A percentile compares a stretch with the other conserved stretches of the same genome.
These are phyloP conservation scores for Diddensiella santjacobensis DNA, from an alignment of 805 yeast genomes.

Conservation along the genomic window DNA sequence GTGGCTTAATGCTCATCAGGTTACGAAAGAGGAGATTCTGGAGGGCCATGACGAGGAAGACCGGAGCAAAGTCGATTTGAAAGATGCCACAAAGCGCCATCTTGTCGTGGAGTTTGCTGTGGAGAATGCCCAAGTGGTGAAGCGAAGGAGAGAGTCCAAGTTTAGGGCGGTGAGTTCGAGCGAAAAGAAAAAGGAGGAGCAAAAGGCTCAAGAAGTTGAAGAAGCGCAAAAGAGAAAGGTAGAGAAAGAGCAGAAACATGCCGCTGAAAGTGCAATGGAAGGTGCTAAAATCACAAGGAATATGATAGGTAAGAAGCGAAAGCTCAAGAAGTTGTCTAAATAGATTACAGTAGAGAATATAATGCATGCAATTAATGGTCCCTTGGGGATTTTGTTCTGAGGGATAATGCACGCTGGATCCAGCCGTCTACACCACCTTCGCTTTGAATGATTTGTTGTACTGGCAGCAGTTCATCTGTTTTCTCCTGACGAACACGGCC, in stretches of 20 bases:
- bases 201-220: slow-evolving; percentile 17
- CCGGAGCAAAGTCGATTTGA: slow-evolving; percentile 19
- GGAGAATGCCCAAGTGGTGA: slow-evolving; percentile 90
- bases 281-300: slow-evolving; percentile 23
- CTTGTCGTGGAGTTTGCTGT: slow-evolving; percentile 93
- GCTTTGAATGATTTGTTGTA: slow-evolving; percentile 51
- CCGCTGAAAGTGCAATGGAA: slow-evolving; percentile 1
- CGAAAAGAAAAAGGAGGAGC: slow-evolving; percentile 25
- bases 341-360: not conserved
- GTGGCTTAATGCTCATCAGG: slow-evolving; percentile 94
- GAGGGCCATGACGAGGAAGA: slow-evolving; percentile 26
- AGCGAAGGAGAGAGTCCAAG: slow-evolving; percentile 69
- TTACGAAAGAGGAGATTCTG: slow-evolving; percentile 60
- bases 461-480: slow-evolving; percentile 25
- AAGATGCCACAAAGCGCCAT: slow-evolving; percentile 54
- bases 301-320: slow-evolving; percentile 35
- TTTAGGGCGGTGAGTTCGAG: slow-evolving; percentile 21
- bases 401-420: slow-evolving; percentile 73
- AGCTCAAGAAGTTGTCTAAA: slow-evolving; percentile 23
- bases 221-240: slow-evolving; percentile 12
- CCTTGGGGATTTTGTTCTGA: slow-evolving; percentile 69
- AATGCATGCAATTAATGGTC: slow-evolving; percentile 46
- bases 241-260: slow-evolving; percentile 8
- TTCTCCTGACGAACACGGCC: slow-evolving; percentile 48
- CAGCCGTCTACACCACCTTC: slow-evolving; percentile 93